Evolutionary conservation across 2,329 filamentous ascomycete species (phyloP).

Genomic region (Penicillium sp.): DNA sequence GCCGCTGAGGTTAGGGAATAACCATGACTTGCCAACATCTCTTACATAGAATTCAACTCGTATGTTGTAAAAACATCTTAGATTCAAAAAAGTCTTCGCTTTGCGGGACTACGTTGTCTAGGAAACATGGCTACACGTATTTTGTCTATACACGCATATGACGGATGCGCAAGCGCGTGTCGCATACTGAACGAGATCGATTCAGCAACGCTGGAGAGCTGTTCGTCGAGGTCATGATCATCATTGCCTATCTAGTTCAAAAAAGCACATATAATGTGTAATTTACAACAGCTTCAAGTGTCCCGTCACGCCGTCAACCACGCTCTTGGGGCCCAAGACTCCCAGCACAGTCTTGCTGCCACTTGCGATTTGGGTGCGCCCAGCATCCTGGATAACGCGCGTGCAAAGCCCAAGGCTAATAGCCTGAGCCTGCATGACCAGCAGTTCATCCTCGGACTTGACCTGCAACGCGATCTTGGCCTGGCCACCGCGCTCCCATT

Average conservation of each 20-base stretch:
- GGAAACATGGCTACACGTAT: neutral
- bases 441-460: constrained; percentile 75
- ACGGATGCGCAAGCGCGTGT: neutral
- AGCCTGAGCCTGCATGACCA: constrained; percentile 76
- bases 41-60: constrained; percentile 4
- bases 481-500: constrained; percentile 85
- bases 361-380: constrained; percentile 90
- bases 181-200: neutral
- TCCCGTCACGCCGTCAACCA: constrained; percentile 83
- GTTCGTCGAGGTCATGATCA: constrained; percentile 21
- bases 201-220: constrained; percentile 1
- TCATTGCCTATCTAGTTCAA: constrained; percentile 9
- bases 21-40: constrained; percentile 76
- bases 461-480: constrained; percentile 91
- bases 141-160: neutral
- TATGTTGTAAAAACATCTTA: constrained; percentile 4
- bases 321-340: constrained; percentile 74
- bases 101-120: neutral
- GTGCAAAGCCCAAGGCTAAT: constrained; percentile 81
- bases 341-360: constrained; percentile 92
- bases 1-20: constrained; percentile 84
- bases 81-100: neutral
- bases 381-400: constrained; percentile 91
- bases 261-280: constrained; percentile 5
- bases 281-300: constrained; percentile 74